Evolutionary conservation across 176 grass and related monocot genomes (phyloP).

Genomic region (Neostapfia colusana): DNA sequence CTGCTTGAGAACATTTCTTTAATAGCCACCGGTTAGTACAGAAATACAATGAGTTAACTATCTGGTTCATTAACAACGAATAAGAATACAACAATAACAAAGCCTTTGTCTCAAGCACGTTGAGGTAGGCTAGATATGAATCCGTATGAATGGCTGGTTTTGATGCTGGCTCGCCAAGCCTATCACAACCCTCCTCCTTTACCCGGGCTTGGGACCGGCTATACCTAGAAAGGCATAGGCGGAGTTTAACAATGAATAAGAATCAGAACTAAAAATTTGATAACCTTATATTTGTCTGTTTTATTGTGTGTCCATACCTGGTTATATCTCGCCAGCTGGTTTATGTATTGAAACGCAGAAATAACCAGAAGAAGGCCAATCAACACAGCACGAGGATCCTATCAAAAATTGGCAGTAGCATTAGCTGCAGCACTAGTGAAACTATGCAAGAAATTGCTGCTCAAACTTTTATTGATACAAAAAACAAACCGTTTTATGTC

Average conservation of each 20-base stretch:
- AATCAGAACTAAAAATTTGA: slow-evolving; percentile 1
- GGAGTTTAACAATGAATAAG: slow-evolving; percentile 14
- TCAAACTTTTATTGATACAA: neutral
- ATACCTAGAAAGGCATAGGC: too few relatives aligned
- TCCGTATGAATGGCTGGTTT: too few relatives aligned
- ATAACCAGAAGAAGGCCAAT: slow-evolving; percentile 86
- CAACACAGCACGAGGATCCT: slow-evolving; percentile 92
- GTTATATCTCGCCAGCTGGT: slow-evolving; percentile 75
- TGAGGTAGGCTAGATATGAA: too few relatives aligned
- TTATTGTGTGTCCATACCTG: slow-evolving; percentile 58
- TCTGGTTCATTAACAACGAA: slow-evolving; percentile 24
- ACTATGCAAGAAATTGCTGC: slow-evolving; percentile 22
- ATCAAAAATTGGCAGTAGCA: slow-evolving; percentile 13
- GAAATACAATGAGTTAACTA: neutral
- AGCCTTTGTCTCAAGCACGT: too few relatives aligned
- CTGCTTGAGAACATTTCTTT: neutral
- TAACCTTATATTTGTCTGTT: slow-evolving; percentile 4
- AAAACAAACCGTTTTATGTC: slow-evolving; percentile 69
- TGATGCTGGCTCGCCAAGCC: too few relatives aligned
- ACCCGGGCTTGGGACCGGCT: too few relatives aligned
- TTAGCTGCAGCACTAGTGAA: slow-evolving; percentile 14
- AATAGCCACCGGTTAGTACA: neutral
- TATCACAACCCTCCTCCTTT: too few relatives aligned
- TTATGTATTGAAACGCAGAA: slow-evolving; percentile 91
- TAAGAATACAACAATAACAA: too few relatives aligned